Evolutionary conservation across 805 yeast species (phyloP).

Genomic region (Candida cerambycidarum): DNA sequence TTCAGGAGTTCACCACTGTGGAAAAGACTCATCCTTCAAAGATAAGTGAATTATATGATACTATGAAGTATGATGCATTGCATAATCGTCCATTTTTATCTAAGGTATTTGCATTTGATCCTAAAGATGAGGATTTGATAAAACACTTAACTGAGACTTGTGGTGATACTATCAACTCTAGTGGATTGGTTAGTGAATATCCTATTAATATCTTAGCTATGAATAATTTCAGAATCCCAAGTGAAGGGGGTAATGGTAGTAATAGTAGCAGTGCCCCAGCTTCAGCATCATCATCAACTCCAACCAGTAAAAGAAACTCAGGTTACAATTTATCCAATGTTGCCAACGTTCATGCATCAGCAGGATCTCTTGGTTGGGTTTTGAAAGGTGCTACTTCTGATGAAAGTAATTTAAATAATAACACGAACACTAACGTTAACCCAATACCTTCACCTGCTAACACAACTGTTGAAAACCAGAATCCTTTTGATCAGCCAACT

Average conservation of each 20-base stretch:
- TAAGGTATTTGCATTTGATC: slow-evolving; percentile 70
- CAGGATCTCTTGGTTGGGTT: slow-evolving; percentile 77
- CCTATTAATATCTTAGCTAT: slow-evolving; percentile 74
- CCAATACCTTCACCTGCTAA: slow-evolving; percentile 15
- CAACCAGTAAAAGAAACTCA: slow-evolving; percentile 23
- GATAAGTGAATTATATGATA: slow-evolving; percentile 93
- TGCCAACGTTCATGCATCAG: slow-evolving; percentile 34
- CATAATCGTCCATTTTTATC: slow-evolving; percentile 90
- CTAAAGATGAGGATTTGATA: slow-evolving; percentile 38
- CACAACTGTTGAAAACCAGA: slow-evolving; percentile 13
- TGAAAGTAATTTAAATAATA: slow-evolving; percentile 19
- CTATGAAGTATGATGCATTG: slow-evolving; percentile 97
- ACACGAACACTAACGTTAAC: slow-evolving; percentile 19
- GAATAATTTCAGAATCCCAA: slow-evolving; percentile 70
- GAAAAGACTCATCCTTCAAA: slow-evolving; percentile 98
- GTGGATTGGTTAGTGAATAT: slow-evolving; percentile 62
- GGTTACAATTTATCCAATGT: slow-evolving; percentile 22
- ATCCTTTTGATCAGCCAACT: slow-evolving; percentile 73
- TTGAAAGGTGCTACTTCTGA: slow-evolving; percentile 42
- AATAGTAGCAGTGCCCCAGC: neutral
- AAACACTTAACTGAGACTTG: slow-evolving; percentile 38
- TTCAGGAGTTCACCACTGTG: slow-evolving; percentile 85
- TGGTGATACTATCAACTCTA: slow-evolving; percentile 47
- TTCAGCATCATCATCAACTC: slow-evolving; percentile 15
- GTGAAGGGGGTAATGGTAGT: slow-evolving; percentile 15